phyloP scores from a whole-genome alignment of 23 red algal species.

The Gracilaria gracilis region DNA sequence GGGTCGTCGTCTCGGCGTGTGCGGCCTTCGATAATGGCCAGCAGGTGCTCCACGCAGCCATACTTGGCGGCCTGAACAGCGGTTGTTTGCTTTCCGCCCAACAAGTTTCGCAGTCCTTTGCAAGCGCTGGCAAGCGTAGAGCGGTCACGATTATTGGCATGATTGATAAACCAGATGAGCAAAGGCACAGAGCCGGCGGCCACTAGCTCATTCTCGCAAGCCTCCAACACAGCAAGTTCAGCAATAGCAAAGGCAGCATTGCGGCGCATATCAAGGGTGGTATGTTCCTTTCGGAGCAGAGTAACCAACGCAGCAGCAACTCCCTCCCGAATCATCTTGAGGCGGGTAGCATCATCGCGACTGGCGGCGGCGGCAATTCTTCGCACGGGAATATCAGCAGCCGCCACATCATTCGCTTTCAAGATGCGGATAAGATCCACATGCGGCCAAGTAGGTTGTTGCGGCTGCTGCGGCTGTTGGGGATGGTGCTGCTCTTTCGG shows the following conservation, averaged over 20 bases:
- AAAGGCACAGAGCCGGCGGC: constrained; percentile 52
- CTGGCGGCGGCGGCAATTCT: constrained; percentile 55
- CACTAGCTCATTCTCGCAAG: constrained; percentile 53
- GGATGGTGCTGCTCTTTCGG: not conserved
- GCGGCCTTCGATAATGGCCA: constrained; percentile 51
- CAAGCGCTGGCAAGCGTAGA: constrained; percentile 43
- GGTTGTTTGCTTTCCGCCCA: constrained; percentile 41
- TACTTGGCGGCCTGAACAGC: constrained; percentile 64
- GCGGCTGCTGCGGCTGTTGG: not conserved
- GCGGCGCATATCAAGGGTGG: constrained; percentile 66
- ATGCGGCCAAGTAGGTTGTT: constrained; percentile 51
- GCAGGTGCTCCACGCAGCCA: constrained; percentile 64
- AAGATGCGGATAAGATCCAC: constrained; percentile 36
- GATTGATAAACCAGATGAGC: constrained; percentile 40
- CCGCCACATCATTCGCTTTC: constrained; percentile 21
- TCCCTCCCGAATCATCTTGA: constrained; percentile 66
- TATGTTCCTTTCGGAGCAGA: constrained; percentile 30
- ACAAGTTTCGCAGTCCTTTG: constrained; percentile 45
- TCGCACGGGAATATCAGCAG: constrained; percentile 48
- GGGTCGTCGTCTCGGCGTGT: constrained; percentile 29
- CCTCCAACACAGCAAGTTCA: constrained; percentile 41
- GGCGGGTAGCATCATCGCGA: constrained; percentile 50
- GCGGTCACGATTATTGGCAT: constrained; percentile 41
- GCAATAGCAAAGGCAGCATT: constrained; percentile 59
- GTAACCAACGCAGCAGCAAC: constrained; percentile 43